Conservation (phyloP, 225 moss, liverwort and hornwort species). For the Pseudisothecium myosuroides region DNA sequence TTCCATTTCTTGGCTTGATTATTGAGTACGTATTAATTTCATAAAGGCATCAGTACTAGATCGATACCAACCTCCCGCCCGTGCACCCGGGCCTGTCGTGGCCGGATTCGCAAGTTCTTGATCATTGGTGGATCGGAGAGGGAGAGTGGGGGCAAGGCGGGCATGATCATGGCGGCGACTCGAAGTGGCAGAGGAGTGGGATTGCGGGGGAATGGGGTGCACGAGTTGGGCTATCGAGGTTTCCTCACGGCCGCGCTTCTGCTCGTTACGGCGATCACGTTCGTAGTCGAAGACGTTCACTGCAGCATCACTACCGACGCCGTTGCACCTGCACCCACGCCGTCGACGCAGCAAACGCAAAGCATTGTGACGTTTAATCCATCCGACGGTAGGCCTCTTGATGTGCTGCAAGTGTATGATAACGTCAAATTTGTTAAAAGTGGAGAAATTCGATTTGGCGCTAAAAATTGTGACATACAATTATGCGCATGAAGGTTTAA, state of each 20-base stretch:
- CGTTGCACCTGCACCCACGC: too few relatives aligned
- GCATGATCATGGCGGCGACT: neutral
- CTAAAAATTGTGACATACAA: too few relatives aligned
- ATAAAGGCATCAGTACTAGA: neutral
- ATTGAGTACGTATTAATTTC: too few relatives aligned
- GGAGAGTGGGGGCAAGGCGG: neutral
- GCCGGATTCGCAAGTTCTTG: neutral
- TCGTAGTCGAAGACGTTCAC: too few relatives aligned
- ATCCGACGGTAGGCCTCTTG: neutral
- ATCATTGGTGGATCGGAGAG: neutral
- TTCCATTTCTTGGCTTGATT: neutral
- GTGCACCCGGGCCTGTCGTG: neutral
- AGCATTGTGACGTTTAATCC: neutral
- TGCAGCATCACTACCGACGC: neutral
- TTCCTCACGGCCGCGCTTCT: neutral
- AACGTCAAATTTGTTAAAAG: too few relatives aligned
- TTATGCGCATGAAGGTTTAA: neutral
- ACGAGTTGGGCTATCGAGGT: neutral
- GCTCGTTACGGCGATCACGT: neutral
- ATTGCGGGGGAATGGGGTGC: neutral
- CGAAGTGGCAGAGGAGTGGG: neutral
- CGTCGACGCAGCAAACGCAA: too few relatives aligned
- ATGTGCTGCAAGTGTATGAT: too few relatives aligned
- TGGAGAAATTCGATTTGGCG: too few relatives aligned
- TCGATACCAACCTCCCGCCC: neutral